Base-by-base conservation (phyloP, 2,329 filamentous ascomycete species). In the Boeremia exigua region DNA sequence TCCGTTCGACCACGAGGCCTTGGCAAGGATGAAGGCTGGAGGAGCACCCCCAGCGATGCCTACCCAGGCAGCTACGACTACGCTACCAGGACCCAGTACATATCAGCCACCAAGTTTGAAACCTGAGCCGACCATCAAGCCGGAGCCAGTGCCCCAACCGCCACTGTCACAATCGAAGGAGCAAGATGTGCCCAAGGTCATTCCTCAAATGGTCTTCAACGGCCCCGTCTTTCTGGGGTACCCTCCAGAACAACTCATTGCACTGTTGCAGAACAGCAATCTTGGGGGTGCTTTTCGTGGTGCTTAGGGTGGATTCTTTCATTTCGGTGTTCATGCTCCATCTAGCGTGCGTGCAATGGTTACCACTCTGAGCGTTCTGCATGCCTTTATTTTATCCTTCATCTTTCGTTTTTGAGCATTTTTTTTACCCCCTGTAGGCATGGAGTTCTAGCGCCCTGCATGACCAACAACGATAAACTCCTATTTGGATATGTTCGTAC, bases 171-270 rank as follows among this genome's bases (percentile, higher is more conserved):
- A 34, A 7, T 36, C 48, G 6, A 61, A 54, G 40, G 59, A 58
- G 14, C 39, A 50, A 15, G 58, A 57, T 32, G n/a, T 33, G 8
- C 58, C 69, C 2, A 66, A 61, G 34, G 42, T 67, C 42, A 69
- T 72, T 9, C 85, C 90, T 9, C 88, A 89, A 65, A 89, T 97
- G 84, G 81, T 96, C 0, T 96, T 97, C 70, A 96, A 91, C 8
- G 94, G 94, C 0, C 94, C 94, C 0, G 92, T 97, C 0, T 97
- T 97, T 70, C 91, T 98, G 66, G 94, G 94, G 0, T 97, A 96
- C 52, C 68, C 74, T 2, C 71, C 74, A 32, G 74, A 76, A 9
- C 74, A 77, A 53, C 58, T 75, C 28, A 67, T 71, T 38, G 59
- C 60, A 6, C 42, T 76, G 11, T 52, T 76, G 40, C 72, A 76